phyloP scores from a whole-genome alignment of 2,329 filamentous ascomycete species.

The Ophiostoma himal-ulmi region DNA sequence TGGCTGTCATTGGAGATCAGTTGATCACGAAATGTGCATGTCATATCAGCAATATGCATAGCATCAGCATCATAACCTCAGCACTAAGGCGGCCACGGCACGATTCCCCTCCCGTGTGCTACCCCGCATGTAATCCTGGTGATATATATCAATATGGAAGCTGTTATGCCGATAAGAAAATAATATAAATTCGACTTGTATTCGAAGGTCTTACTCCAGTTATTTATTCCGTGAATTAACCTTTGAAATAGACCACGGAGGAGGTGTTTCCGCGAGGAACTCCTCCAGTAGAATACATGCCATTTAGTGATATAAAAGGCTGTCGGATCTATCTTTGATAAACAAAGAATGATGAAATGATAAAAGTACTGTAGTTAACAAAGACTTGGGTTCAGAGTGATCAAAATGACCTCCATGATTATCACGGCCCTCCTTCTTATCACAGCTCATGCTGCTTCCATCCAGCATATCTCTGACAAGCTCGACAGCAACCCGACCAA shows the following conservation, averaged over 20 bases:
- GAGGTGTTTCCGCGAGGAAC: neutral
- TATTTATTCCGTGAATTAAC: neutral
- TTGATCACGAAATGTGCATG: neutral
- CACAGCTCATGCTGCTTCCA: neutral
- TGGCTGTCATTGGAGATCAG: neutral
- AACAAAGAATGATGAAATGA: neutral
- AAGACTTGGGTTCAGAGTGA: neutral
- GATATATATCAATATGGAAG: neutral
- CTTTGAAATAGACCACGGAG: neutral
- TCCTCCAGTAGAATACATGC: neutral
- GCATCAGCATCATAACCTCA: neutral
- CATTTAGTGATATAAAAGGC: neutral
- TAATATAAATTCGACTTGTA: neutral
- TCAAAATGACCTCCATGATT: neutral
- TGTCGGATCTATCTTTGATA: neutral
- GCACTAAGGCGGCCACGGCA: neutral
- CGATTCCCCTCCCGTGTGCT: neutral
- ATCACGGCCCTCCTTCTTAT: neutral
- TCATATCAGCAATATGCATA: slow-evolving; percentile 2
- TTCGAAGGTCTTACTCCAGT: neutral
- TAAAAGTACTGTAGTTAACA: neutral
- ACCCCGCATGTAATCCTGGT: neutral
- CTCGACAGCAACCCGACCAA: slow-evolving; percentile 45
- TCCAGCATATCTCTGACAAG: slow-evolving; percentile 17
- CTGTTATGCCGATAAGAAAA: neutral